Evolutionary conservation across 192 early-diverging fungal genomes (phyloP).

Genomic region (Phycomyces blakesleeanus): DNA sequence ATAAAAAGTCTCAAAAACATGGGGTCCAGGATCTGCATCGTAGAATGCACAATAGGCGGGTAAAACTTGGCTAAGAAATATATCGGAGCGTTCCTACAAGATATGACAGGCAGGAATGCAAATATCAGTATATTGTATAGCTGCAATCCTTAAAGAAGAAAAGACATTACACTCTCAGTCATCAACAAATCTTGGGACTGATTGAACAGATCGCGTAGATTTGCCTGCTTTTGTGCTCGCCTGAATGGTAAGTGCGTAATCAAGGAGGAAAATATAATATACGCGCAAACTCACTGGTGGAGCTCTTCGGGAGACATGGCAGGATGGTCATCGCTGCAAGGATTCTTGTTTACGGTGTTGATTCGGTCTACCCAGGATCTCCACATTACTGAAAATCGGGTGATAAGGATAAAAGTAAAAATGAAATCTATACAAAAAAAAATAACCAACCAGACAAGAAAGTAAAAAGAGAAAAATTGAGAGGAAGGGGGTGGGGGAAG

Average conservation of each 20-base stretch:
- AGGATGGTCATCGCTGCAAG: not conserved
- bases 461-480: no score
- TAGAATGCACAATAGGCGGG: conserved; percentile 33
- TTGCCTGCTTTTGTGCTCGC: conserved; percentile 17
- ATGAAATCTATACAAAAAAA: not conserved
- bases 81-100: conserved; percentile 30
- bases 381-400: conserved; percentile 21
- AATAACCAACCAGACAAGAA: no score
- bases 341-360: conserved; percentile 24
- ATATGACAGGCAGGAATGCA: not conserved
- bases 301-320: not conserved
- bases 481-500: no score
- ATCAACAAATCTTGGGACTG: conserved; percentile 14
- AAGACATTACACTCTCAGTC: not conserved
- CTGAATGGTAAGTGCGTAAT: conserved; percentile 12
- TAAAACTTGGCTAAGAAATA: conserved; percentile 22
- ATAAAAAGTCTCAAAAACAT: conserved; percentile 13
- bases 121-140: not conserved
- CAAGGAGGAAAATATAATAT: not conserved
- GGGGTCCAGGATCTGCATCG: conserved; percentile 7
- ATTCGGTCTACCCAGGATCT: conserved; percentile 39
- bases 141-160: not conserved
- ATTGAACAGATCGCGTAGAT: conserved; percentile 20
- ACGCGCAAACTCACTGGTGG: not conserved
- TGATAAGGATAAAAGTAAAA: not conserved